Evolutionary conservation across 1,139 yeast genomes (phyloP).

Genomic region (Waltiozyma solani): DNA sequence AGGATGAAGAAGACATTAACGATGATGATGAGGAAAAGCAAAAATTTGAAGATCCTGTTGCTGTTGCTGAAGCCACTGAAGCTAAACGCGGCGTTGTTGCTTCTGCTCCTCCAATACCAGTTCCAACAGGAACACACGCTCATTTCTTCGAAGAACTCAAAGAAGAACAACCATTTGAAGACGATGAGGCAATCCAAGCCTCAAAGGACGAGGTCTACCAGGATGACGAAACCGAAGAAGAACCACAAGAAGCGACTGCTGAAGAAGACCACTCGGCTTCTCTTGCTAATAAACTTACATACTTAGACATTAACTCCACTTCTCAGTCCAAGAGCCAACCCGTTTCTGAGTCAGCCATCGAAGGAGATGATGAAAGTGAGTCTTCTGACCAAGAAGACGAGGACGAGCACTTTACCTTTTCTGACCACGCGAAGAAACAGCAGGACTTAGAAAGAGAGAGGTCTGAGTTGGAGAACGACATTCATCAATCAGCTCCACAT

Average conservation of each 20-base stretch:
- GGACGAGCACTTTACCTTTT: conserved; percentile 13
- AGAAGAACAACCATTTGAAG: too few species aligned
- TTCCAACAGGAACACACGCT: not conserved
- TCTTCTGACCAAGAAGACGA: conserved; percentile 6
- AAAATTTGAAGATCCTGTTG: not conserved
- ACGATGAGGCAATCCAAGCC: too few species aligned
- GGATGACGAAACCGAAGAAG: conserved; percentile 1
- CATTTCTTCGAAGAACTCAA: too few species aligned
- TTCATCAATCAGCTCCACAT: not conserved
- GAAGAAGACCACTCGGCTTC: conserved; percentile 1
- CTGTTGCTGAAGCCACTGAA: too few species aligned
- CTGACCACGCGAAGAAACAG: conserved; percentile 8
- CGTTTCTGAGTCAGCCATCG: conserved; percentile 18
- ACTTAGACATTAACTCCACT: conserved; percentile 6
- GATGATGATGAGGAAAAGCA: conserved; percentile 1
- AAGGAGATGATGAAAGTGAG: conserved; percentile 19
- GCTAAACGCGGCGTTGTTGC: too few species aligned
- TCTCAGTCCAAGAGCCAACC: conserved; percentile 3
- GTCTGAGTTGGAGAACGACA: not conserved
- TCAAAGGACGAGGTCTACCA: too few species aligned
- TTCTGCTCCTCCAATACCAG: too few species aligned
- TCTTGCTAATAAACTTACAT: conserved; percentile 10
- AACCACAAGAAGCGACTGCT: not conserved
- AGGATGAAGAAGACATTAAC: conserved; percentile 6
- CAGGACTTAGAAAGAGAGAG: not conserved